Conservation (phyloP, 495 filamentous ascomycete genomes). For the Neurospora pannonica region DNA sequence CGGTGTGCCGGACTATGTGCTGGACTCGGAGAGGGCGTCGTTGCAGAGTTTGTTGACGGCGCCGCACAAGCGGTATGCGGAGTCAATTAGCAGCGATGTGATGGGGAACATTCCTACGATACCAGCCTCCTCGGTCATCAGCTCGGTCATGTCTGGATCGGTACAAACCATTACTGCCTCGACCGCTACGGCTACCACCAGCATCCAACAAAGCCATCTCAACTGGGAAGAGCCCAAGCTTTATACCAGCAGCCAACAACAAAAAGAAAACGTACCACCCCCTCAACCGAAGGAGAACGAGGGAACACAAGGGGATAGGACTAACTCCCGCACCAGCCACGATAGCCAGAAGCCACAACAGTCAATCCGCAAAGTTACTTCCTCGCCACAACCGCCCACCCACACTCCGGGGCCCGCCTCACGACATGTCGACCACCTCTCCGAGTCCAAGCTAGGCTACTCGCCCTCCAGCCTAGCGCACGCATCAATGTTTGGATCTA, state of each 20-base stretch:
- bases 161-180: not conserved
- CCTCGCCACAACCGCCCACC: not conserved
- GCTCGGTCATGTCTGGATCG: not conserved
- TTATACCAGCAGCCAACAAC: not conserved
- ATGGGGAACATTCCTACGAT: not conserved
- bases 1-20: not conserved
- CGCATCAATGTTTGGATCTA: constrained; percentile 29
- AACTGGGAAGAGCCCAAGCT: not conserved
- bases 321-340: constrained; percentile 4
- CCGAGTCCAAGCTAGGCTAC: not conserved
- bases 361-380: constrained; percentile 24
- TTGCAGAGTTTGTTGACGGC: not conserved
- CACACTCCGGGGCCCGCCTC: not conserved
- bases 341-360: constrained; percentile 43
- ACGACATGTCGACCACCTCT: not conserved
- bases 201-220: not conserved
- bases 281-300: constrained; percentile 15
- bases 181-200: not conserved
- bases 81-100: not conserved
- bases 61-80: not conserved
- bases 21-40: not conserved
- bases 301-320: not conserved
- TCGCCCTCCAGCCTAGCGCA: constrained; percentile 18
- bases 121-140: not conserved
- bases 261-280: not conserved